Base-by-base conservation (phyloP, 495 filamentous ascomycete genomes). In the Penicillium herquei region DNA sequence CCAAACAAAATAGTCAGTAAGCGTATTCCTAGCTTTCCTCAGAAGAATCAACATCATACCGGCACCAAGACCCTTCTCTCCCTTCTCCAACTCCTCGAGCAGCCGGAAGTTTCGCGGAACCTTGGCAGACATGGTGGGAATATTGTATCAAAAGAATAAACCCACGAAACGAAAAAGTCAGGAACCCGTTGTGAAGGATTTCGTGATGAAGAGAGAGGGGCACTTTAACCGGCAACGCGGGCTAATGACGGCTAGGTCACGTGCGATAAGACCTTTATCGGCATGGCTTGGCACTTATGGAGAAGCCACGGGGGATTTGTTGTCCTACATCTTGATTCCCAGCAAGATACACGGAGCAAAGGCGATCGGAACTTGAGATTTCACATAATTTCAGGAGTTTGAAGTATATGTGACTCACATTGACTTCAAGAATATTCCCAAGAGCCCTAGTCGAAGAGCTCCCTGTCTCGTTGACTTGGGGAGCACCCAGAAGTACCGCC, bases 1-100 rank as follows among this genome's bases (percentile, higher is more conserved):
- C 18, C 34, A 37, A 52, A 47, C 12, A 59, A 52, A 11, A 64
- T 47, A 40, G 52, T 67, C 40, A 61, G 58, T 57, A 9, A 16
- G 9, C 32, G 26, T 13, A 42, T 17, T 11, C 34, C 40, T 14
- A 42, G 21, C 35, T 51, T 52, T 34, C 26, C 50, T 35, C n/a
- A 47, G 46, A 55, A 39, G 12, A 7, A 39, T 12, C 26, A 13
- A 35, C 48, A 47, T 54, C 57, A 31, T 50, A 96, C 93, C 93
- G 76, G 93, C 92, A 63, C 95, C 92, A 47, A 93, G 78, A 42
- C 95, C 94, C 72, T 98, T 98, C 79, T 98, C 94, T 59, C 94
- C 94, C 78, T 97, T 98, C 79, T 98, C 94, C 3, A 98, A 81
- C 84, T 98, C 94, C 69, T 96, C 95, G 16, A 98, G 82, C 61